Evolutionary conservation across 2,329 filamentous ascomycete species (phyloP).

Genomic region (Aspergillus udagawae): DNA sequence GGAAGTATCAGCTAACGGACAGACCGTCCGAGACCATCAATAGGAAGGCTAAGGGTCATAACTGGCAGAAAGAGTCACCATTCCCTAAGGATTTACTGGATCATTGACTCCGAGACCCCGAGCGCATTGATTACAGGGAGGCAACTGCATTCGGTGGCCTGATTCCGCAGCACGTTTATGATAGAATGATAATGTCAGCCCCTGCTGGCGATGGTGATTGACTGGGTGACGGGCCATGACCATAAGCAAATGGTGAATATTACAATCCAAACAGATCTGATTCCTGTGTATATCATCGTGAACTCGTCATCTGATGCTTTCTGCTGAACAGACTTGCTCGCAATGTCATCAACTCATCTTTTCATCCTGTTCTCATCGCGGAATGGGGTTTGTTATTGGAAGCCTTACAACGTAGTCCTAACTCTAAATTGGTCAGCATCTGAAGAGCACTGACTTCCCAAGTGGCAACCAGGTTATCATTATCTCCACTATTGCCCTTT

Average conservation of each 20-base stretch:
- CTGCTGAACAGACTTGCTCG: background rate
- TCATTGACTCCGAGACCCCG: background rate
- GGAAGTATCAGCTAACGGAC: background rate
- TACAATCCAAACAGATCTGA: background rate
- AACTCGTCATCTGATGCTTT: background rate
- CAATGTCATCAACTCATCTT: background rate
- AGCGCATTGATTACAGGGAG: background rate
- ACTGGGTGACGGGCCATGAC: background rate
- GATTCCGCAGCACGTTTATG: background rate
- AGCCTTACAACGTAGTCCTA: conserved; percentile 7
- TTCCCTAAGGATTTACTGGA: background rate
- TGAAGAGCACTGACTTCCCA: background rate
- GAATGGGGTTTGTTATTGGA: conserved; percentile 7
- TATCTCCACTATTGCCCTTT: background rate
- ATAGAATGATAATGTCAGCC: background rate
- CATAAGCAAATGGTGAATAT: background rate
- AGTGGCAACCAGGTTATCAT: background rate
- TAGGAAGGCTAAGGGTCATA: background rate
- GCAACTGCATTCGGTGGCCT: background rate
- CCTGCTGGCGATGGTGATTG: background rate
- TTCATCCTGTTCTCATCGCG: background rate
- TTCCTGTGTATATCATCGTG: background rate
- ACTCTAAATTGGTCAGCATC: conserved; percentile 3
- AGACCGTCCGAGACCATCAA: background rate
- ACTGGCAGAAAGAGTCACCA: background rate